Evolutionary conservation across 2,329 filamentous ascomycete genomes (phyloP).

Genomic region (Ascochyta viciae-villosae): DNA sequence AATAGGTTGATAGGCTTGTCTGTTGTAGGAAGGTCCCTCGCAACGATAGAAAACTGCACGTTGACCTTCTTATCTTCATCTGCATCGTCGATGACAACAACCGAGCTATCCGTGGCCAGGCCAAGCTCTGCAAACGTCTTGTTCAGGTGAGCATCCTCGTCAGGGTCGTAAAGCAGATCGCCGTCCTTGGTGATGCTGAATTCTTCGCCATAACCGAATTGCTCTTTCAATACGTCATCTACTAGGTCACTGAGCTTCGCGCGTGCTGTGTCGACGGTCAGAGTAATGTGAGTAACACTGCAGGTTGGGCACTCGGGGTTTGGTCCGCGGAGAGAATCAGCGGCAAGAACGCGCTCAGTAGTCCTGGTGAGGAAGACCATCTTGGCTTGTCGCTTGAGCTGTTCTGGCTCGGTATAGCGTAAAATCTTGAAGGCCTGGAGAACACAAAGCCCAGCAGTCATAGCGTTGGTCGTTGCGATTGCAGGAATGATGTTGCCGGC

Average conservation of each 20-base stretch:
- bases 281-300: slow-evolving; percentile 71
- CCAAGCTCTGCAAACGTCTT: slow-evolving; percentile 82
- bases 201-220: slow-evolving; percentile 81
- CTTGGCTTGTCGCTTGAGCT: slow-evolving; percentile 69
- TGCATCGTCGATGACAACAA: slow-evolving; percentile 85
- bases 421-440: slow-evolving; percentile 92
- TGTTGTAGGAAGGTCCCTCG: slow-evolving; percentile 54
- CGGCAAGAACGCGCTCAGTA: slow-evolving; percentile 65
- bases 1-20: slow-evolving; percentile 64
- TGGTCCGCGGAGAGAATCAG: slow-evolving; percentile 65
- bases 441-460: slow-evolving; percentile 91
- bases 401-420: slow-evolving; percentile 55
- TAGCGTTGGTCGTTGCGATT: slow-evolving; percentile 97
- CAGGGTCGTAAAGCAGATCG: slow-evolving; percentile 81
- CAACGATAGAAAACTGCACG: slow-evolving; percentile 73
- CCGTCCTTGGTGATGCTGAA: slow-evolving; percentile 79
- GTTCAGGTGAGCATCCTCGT: slow-evolving; percentile 82
- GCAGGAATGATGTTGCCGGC: slow-evolving; percentile 98
- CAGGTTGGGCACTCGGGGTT: slow-evolving; percentile 87
- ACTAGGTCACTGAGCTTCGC: slow-evolving; percentile 84
- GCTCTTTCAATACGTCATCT: slow-evolving; percentile 71
- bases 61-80: slow-evolving; percentile 82
- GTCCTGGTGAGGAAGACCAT: slow-evolving; percentile 84
- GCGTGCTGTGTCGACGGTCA: slow-evolving; percentile 71
- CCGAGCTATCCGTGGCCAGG: slow-evolving; percentile 74